Base-by-base conservation (phyloP, 2,329 filamentous ascomycete species). In the Uncinocarpus reesii region DNA sequence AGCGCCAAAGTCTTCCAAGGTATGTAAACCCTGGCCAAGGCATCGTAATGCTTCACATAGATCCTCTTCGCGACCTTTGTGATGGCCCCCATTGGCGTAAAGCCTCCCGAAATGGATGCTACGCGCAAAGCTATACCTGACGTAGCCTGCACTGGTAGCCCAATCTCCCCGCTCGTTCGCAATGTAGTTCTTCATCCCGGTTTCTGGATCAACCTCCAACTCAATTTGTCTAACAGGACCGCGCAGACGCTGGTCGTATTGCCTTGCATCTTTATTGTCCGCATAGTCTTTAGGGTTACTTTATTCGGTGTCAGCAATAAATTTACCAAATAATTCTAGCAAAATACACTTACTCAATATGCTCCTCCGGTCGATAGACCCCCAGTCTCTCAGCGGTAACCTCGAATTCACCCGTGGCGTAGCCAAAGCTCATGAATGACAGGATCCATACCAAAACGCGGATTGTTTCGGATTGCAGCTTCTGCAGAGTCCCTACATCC, bases 111-210 rank as follows among this genome's bases (percentile, higher is more conserved):
- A 88, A 65, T 90, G 85, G 53, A 90, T 84, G 62, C 81, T 79
- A 51, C 84, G 78, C 11, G 75, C 74, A 53, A 92, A 65, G 57
- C 84, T 88, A 66, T 79, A 86, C 56, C 81, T 80, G 51, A 95
- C 75, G 60, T 90, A 95, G 32, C 85, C 89, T 6, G 85, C 73
- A 54, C 88, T 95, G 16, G 92, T 98, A 1, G 89, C 86, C 85
- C 89, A 95, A 34, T 79, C 77, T 3, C 88, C 86, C 11, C 70
- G 72, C 64, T 96, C 90, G 60, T 95, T 96, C 52, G 90, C 81
- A 56, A 98, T 96, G 65, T 98, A 98, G 64, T 96, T 96, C 68
- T 96, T 98, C 90, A 98, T 95, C n/a, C 89, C 89, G 1, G 86
- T 92, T 4, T 76, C 70, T 28, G 70, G 69, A 59, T 92, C 86